These are phyloP conservation scores for Citrus cavaleriei DNA, from an alignment of 345 rosid genomes.

Conservation along the genomic window DNA sequence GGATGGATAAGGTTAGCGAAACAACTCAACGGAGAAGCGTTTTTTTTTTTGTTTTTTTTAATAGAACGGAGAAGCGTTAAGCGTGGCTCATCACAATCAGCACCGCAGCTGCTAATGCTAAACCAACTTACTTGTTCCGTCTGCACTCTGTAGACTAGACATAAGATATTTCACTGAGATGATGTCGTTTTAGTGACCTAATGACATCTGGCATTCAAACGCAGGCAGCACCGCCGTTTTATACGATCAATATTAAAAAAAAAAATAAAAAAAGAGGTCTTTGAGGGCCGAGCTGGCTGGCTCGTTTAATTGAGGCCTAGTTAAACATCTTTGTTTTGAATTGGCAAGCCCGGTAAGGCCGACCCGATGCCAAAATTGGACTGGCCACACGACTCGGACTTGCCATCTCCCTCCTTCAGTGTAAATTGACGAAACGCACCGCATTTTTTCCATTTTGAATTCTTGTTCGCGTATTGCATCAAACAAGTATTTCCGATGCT, in stretches of 20 bases:
- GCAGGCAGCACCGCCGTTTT: background rate
- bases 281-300: background rate
- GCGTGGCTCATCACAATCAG: too few relatives aligned
- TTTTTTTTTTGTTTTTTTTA: too few relatives aligned
- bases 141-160: too few relatives aligned
- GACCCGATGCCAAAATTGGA: background rate
- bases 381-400: background rate
- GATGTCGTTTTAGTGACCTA: background rate
- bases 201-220: background rate
- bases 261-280: too few relatives aligned
- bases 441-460: background rate
- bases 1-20: conserved; percentile 2
- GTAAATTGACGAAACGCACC: background rate
- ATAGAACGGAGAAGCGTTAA: background rate
- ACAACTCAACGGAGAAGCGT: background rate
- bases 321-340: background rate
- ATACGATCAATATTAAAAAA: too few relatives aligned
- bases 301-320: background rate
- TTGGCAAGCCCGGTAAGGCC: background rate
- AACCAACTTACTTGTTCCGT: too few relatives aligned
- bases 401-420: background rate
- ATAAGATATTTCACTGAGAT: background rate
- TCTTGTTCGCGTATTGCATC: background rate
- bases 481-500: background rate
- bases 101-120: too few relatives aligned